These are phyloP conservation scores for Puccinia coronata DNA, from an alignment of 1,284 basidiomycete species.

Conservation along the genomic window DNA sequence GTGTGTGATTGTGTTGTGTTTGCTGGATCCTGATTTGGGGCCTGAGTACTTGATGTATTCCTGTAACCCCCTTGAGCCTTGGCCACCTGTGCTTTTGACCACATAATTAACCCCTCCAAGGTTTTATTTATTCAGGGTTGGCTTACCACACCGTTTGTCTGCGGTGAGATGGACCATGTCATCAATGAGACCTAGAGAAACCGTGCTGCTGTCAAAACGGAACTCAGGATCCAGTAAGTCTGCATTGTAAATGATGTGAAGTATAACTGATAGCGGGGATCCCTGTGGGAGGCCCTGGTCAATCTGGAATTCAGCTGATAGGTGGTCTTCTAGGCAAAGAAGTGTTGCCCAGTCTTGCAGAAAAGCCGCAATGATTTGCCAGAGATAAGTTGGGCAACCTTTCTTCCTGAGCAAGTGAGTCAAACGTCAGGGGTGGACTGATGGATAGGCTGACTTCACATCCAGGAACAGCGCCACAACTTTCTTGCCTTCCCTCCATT, in stretches of 20 bases:
- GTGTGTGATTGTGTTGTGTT: too few relatives aligned
- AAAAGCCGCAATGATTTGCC: not conserved
- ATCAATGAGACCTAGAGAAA: constrained; percentile 12
- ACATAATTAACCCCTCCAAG: too few relatives aligned
- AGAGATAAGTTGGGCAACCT: not conserved
- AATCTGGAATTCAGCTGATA: not conserved
- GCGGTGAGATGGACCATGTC: constrained; percentile 17
- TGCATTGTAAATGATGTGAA: constrained; percentile 12
- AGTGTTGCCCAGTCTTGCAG: not conserved
- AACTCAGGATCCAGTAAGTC: not conserved
- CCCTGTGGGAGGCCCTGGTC: constrained; percentile 21
- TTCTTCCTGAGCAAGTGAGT: not conserved
- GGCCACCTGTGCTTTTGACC: too few relatives aligned
- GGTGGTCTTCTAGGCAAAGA: not conserved
- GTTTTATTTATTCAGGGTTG: too few relatives aligned
- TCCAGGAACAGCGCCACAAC: constrained; percentile 10
- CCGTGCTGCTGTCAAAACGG: not conserved
- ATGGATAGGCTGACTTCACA: constrained; percentile 22
- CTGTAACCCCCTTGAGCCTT: too few relatives aligned
- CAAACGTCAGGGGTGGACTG: not conserved
- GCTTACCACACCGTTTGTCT: not conserved
- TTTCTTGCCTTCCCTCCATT: constrained; percentile 17
- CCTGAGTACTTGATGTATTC: too few relatives aligned
- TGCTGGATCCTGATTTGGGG: too few relatives aligned
- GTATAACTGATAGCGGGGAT: not conserved